Conservation (phyloP, 495 filamentous ascomycete genomes). For the Pyrenopolyporus hunteri region DNA sequence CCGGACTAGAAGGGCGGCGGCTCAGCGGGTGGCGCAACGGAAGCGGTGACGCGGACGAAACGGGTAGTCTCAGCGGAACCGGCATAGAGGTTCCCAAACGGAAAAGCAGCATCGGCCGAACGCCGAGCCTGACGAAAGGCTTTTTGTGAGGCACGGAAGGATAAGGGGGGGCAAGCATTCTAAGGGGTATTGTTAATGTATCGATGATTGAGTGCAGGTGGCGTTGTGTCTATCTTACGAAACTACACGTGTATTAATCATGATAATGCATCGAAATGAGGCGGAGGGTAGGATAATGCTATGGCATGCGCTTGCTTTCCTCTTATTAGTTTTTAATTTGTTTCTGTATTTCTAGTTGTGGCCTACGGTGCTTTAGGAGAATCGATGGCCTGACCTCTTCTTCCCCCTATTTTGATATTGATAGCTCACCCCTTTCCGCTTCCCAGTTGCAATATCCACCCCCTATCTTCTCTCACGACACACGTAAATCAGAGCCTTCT, state of each 20-base stretch:
- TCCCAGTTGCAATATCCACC: too few species aligned
- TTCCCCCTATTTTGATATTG: neutral
- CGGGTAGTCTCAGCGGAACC: constrained; percentile 31
- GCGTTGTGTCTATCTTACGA: constrained; percentile 22
- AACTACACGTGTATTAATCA: constrained; percentile 28
- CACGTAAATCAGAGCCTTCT: too few species aligned
- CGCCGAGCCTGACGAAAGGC: constrained; percentile 60
- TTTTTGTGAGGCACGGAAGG: constrained; percentile 53
- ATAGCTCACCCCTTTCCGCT: neutral
- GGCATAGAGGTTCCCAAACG: constrained; percentile 57
- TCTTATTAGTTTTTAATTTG: neutral
- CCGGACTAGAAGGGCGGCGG: constrained; percentile 35
- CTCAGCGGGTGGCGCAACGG: constrained; percentile 48
- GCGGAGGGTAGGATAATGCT: constrained; percentile 12
- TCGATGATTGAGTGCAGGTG: constrained; percentile 1
- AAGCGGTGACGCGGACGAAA: constrained; percentile 42
- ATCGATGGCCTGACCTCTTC: neutral
- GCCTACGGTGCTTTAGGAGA: too few species aligned
- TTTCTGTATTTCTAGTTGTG: neutral
- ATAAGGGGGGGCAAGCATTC: neutral
- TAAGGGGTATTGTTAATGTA: constrained; percentile 28
- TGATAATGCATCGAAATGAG: constrained; percentile 37
- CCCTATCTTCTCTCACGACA: too few species aligned
- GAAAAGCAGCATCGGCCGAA: constrained; percentile 61
- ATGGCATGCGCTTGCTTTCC: neutral